Base-by-base conservation (phyloP, 108 stramenopile genomes). In the Nannochloropsis gaditana region DNA sequence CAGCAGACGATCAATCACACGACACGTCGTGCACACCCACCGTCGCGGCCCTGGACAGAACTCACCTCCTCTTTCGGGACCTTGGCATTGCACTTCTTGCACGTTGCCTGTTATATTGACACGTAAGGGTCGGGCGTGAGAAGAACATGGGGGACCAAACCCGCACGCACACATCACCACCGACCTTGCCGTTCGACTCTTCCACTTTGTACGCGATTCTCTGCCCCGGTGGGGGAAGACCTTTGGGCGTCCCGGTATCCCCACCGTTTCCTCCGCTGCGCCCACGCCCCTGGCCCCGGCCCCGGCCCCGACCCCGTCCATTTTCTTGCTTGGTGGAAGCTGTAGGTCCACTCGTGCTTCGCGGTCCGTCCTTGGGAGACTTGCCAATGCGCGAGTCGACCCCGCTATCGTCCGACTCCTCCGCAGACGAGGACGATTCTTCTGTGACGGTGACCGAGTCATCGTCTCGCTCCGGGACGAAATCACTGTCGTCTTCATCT, bases 31-130 rank as follows among this genome's bases (percentile, higher is more conserved):
- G 41, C 21, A 31, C 80, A 41, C 21, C 3, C 11, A 81, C 21
- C 5, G 80, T 11, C 5, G 41, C 41, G 41, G 41, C 21, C 41
- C 0, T 41, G 9, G 42, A 44, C n/a, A 1, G 9, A 59, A 73
- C 2, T 31, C 42, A 84, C 43, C 44, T 84, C 44, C 17, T 43
- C 19, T 21, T 87, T 21, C n/a, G 21, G 50, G 43, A 42, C 41
- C 19, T 43, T 19, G n/a, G 19, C 44, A 45, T 80, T 85, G 42
- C 87, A 91, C 88, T 90, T 91, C 17, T 90, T 88, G 45, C 90
- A 91, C 83, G 86, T 45, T 5, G 90, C 90, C 43, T 90, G 84
- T 2, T 87, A 83, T 11, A 45, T 86, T 87, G 86, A 90, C 83
- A 90, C 31, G 31, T 31, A 31, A 31, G 31, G 31, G 31, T 31